Percentiles rank a stretch among this genome's conserved stretches.
Evolutionary conservation across 192 early-diverging fungal genomes (phyloP).

Genomic region (Rhizophagus sp.): DNA sequence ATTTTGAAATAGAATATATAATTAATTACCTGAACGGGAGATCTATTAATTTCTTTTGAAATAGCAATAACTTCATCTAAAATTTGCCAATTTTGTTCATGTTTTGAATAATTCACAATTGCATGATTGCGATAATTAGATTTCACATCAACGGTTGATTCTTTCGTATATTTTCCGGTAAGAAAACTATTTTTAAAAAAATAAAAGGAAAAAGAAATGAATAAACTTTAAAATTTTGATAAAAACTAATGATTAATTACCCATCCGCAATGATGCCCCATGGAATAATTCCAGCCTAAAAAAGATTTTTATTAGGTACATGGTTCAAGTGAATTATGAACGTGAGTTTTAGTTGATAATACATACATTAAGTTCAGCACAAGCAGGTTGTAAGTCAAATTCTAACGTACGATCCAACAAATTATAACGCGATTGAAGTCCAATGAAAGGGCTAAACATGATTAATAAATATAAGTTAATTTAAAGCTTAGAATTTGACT

Average conservation of each 20-base stretch:
- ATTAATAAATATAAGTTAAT: neutral
- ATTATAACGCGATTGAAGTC: constrained; percentile 40
- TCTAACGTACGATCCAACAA: constrained; percentile 38
- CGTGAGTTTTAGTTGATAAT: neutral
- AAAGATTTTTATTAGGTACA: neutral
- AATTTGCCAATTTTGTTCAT: constrained; percentile 43
- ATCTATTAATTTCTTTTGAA: constrained; percentile 42
- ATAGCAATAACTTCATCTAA: constrained; percentile 45
- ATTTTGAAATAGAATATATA: no score
- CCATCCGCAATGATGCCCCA: neutral
- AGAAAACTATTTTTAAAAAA: no score
- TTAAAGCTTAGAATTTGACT: no score
- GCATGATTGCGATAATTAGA: no score
- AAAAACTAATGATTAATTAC: no score
- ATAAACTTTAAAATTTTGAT: no score
- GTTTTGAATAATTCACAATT: no score
- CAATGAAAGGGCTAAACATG: constrained; percentile 34
- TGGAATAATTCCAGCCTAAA: neutral
- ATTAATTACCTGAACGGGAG: constrained; percentile 38
- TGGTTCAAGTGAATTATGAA: neutral
- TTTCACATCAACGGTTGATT: neutral
- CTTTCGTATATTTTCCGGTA: neutral
- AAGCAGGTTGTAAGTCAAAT: constrained; percentile 40
- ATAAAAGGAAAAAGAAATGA: no score
- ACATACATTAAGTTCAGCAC: constrained; percentile 31